These are phyloP conservation scores for Verticillium nonalfalfae DNA, from an alignment of 2,329 filamentous ascomycete genomes.

Conservation along the genomic window DNA sequence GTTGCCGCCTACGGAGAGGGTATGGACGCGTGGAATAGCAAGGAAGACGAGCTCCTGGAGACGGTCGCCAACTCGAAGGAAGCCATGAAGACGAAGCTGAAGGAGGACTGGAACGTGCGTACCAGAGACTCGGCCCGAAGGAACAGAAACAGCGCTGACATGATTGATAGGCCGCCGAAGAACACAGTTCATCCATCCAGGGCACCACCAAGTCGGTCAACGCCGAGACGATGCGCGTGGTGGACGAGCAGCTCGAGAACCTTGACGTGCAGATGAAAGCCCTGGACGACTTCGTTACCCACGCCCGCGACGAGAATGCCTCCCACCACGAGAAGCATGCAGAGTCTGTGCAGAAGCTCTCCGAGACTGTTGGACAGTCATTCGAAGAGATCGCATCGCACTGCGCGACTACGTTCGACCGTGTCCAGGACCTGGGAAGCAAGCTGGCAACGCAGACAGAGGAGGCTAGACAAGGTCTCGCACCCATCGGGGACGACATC, in stretches of 20 bases:
- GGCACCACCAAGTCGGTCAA: conserved; percentile 81
- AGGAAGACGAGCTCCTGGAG: conserved; percentile 62
- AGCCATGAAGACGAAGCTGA: conserved; percentile 71
- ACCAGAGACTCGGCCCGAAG: conserved; percentile 36
- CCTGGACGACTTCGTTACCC: conserved; percentile 82
- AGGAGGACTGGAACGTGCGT: conserved; percentile 78
- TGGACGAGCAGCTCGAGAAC: conserved; percentile 81
- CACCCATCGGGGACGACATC: conserved; percentile 52
- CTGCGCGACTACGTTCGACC: conserved; percentile 61
- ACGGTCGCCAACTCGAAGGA: conserved; percentile 70
- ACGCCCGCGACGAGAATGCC: conserved; percentile 75
- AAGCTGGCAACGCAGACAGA: conserved; percentile 58
- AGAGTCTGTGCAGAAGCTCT: conserved; percentile 59
- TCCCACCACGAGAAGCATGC: conserved; percentile 66
- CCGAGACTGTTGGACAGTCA: conserved; percentile 63
- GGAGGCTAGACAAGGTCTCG: conserved; percentile 53
- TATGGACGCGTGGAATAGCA: conserved; percentile 69
- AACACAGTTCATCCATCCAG: conserved; percentile 78
- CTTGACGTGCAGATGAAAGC: conserved; percentile 85
- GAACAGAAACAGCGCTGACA: conserved; percentile 19
- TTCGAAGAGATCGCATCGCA: conserved; percentile 66
- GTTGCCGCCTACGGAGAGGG: conserved; percentile 60
- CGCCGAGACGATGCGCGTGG: conserved; percentile 81
- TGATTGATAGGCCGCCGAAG: conserved; percentile 56
- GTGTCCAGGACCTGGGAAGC: conserved; percentile 61